A percentile compares a stretch with the other conserved stretches of the same genome.
These are phyloP conservation scores for Podaxis pistillaris DNA, from an alignment of 768 basidiomycete genomes.

Conservation along the genomic window DNA sequence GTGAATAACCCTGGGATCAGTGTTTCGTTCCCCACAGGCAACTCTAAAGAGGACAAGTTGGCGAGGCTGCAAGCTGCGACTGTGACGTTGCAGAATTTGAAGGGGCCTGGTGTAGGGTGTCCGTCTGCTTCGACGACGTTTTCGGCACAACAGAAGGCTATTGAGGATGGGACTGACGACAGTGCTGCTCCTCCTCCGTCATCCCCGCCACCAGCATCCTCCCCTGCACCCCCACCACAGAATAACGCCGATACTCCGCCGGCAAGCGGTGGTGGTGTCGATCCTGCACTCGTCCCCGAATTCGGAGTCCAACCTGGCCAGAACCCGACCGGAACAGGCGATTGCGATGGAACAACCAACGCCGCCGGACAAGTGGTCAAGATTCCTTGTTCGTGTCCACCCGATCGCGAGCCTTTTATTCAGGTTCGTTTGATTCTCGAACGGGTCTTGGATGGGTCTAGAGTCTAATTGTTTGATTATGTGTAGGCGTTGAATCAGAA, in stretches of 20 bases:
- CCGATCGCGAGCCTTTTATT: slow-evolving; percentile 50
- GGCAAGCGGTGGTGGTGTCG: slow-evolving; percentile 32
- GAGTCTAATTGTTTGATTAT: neutral
- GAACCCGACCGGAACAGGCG: slow-evolving; percentile 69
- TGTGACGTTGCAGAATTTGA: slow-evolving; percentile 73
- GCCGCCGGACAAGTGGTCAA: slow-evolving; percentile 53
- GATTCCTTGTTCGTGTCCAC: slow-evolving; percentile 70
- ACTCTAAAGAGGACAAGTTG: slow-evolving; percentile 47
- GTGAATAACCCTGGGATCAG: slow-evolving; percentile 62
- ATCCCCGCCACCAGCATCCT: slow-evolving; percentile 29
- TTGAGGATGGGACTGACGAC: slow-evolving; percentile 29
- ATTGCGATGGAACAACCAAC: slow-evolving; percentile 64
- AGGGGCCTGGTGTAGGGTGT: slow-evolving; percentile 66
- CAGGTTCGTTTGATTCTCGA: slow-evolving; percentile 29
- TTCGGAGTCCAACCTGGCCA: slow-evolving; percentile 55
- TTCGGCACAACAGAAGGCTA: slow-evolving; percentile 37
- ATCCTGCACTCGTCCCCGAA: slow-evolving; percentile 53
- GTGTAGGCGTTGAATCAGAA: slow-evolving; percentile 48
- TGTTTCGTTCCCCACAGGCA: slow-evolving; percentile 63
- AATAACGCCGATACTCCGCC: neutral
- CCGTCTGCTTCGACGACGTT: slow-evolving; percentile 67
- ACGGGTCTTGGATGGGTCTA: neutral
- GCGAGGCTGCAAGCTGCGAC: slow-evolving; percentile 58
- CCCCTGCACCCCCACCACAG: slow-evolving; percentile 15
- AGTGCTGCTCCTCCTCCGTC: slow-evolving; percentile 19